These are phyloP conservation scores for Penstemon davidsonii DNA, from an alignment of 257 asterid genomes.

Conservation along the genomic window DNA sequence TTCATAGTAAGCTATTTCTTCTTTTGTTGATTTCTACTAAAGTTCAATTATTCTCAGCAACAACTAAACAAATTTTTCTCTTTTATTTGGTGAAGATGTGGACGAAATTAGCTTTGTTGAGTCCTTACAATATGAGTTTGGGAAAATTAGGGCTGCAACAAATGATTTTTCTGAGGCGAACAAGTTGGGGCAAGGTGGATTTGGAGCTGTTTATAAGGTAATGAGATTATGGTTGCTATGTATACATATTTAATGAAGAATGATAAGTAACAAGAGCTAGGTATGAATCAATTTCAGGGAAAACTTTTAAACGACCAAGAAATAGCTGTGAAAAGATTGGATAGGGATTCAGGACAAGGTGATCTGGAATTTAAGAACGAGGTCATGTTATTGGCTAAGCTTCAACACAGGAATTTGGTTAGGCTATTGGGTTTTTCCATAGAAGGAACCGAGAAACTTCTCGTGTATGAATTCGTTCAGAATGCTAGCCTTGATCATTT, in stretches of 20 bases:
- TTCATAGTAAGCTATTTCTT: slow-evolving; percentile 4
- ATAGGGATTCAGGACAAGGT: slow-evolving; percentile 1
- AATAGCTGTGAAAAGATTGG: slow-evolving; percentile 11
- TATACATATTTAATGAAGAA: too few species aligned
- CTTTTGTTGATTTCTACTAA: not conserved
- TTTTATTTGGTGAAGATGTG: slow-evolving; percentile 1
- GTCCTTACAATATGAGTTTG: slow-evolving; percentile 16
- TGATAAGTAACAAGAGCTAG: too few species aligned
- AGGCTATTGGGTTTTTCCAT: slow-evolving; percentile 18
- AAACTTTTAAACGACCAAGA: slow-evolving; percentile 3
- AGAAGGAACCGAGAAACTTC: slow-evolving; percentile 19
- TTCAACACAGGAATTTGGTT: slow-evolving; percentile 14
- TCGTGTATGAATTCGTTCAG: slow-evolving; percentile 2
- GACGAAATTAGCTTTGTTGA: not conserved
- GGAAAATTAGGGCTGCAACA: slow-evolving; percentile 16
- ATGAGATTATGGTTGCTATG: too few species aligned
- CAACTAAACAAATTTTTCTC: not conserved
- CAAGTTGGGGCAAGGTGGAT: slow-evolving; percentile 28
- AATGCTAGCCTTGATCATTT: slow-evolving; percentile 13
- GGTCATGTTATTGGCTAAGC: slow-evolving; percentile 10
- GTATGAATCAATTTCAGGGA: not conserved
- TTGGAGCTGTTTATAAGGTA: slow-evolving; percentile 23
- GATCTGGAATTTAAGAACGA: slow-evolving; percentile 18
- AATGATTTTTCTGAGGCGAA: slow-evolving; percentile 12
- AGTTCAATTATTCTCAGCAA: not conserved